Evolutionary conservation across 345 rosid genomes (phyloP), one percentile per base, ranked within the genome.

Genomic region (Xanthoceras sorbifolium): DNA sequence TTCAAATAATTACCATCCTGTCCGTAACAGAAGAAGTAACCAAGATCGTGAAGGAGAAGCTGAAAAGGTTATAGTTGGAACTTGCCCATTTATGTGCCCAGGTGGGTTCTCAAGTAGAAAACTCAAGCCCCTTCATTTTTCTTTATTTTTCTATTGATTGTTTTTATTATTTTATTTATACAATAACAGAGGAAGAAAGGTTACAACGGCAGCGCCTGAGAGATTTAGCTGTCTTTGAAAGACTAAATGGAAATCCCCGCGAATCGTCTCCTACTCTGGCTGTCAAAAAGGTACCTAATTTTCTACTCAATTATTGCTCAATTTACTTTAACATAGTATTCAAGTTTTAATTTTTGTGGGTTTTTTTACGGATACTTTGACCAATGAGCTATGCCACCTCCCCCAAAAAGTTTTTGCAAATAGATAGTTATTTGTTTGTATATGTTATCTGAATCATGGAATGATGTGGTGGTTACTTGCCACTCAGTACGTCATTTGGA

Each of bases 51-150:
- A 34, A 28, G 79, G 6, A 11, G 29, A 59, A 52, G 73, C 64
- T 44, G 79, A 61, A 70, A 22, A 22, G 28, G 64, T 82, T 67
- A 79, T 91, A 50, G 80, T 86, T 62, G 97, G 98, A 76, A 93
- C 93, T 75, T 91, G 98, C 85, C 89, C 91, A 76, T 87, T 82
- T 76, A 93, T 95, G 97, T 95, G 97, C 84, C 95, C 98, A 38
- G 98, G 99, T 95, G 73, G 57, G 17, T 14, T 63, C 11, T 14
- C 15, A 32, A 4, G 55, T 22, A 15, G 18, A 57, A 38, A 61
- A 22, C n/a, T 25, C 10, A 42, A 9, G 5, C 31, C 26, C 38
- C 9, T n/a, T 57, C 25, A 9, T 23, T 28, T 48, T 36, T 48
- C 14, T 20, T 6, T 18, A 9, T 9, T 29, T 61, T 42, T 18